Percentiles rank a stretch among this genome's conserved stretches.
phyloP scores from a whole-genome alignment of 2,329 filamentous ascomycete species.

The Fusarium sp. region DNA sequence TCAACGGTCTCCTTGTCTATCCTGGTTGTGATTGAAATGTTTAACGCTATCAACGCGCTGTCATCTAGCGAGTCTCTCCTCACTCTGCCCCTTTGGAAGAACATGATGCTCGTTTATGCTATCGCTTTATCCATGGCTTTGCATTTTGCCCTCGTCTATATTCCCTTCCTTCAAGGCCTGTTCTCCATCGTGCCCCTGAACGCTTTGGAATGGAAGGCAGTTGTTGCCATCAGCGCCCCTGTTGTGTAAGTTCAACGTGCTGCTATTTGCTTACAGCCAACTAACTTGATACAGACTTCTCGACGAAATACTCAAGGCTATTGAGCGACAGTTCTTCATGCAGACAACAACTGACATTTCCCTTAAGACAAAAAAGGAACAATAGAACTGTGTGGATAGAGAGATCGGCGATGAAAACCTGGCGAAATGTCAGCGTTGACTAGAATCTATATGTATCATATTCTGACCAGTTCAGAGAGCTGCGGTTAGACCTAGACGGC shows the following conservation, averaged over 20 bases:
- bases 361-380: constrained; percentile 62
- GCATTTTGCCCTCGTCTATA: constrained; percentile 93
- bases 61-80: constrained; percentile 94
- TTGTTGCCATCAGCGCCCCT: constrained; percentile 85
- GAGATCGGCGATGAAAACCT: constrained; percentile 15
- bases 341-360: constrained; percentile 54
- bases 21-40: constrained; percentile 98
- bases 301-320: constrained; percentile 82
- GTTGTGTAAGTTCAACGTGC: constrained; percentile 76
- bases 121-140: constrained; percentile 92
- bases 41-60: constrained; percentile 98
- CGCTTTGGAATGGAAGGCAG: constrained; percentile 89
- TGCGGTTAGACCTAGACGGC: constrained; percentile 36
- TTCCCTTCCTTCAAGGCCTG: constrained; percentile 83
- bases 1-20: constrained; percentile 92
- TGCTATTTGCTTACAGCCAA: background rate
- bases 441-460: constrained; percentile 44
- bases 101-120: constrained; percentile 97
- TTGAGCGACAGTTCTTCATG: constrained; percentile 74
- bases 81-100: constrained; percentile 95
- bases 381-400: constrained; percentile 46
- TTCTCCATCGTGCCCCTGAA: constrained; percentile 93
- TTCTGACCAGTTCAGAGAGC: constrained; percentile 15
- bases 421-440: constrained; percentile 39
- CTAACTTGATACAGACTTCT: constrained; percentile 66